Percentiles rank a stretch among this genome's conserved stretches.
Conservation (phyloP, 768 basidiomycete genomes). For the Leccinum rimulosum region DNA sequence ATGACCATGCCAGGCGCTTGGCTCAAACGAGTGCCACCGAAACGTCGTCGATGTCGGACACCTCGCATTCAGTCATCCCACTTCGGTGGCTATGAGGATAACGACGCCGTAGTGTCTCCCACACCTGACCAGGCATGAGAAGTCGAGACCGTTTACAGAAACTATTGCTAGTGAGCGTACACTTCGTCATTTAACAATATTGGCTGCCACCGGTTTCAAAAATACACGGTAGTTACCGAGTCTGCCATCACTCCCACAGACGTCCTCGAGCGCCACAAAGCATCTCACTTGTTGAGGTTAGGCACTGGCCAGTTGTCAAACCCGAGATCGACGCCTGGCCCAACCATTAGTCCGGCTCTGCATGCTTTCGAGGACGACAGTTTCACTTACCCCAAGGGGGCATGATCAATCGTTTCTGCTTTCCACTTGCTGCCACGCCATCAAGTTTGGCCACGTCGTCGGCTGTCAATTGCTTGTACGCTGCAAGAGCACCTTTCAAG, state of each 20-base stretch:
- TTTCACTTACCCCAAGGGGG: slow-evolving; percentile 65
- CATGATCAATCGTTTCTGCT: slow-evolving; percentile 67
- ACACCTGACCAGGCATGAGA: neutral
- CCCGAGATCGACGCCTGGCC: slow-evolving; percentile 59
- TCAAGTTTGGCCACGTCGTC: slow-evolving; percentile 58
- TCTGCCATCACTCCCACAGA: neutral
- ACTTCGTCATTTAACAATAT: neutral
- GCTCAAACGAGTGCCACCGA: slow-evolving; percentile 3
- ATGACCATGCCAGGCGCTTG: neutral
- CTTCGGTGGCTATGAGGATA: neutral
- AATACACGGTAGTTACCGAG: neutral
- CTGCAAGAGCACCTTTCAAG: slow-evolving; percentile 48
- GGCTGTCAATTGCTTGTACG: slow-evolving; percentile 43
- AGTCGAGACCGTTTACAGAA: neutral
- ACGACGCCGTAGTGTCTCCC: neutral
- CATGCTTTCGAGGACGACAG: neutral
- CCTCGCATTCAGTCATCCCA: neutral
- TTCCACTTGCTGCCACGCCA: slow-evolving; percentile 52
- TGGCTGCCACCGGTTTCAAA: neutral
- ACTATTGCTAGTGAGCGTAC: neutral
- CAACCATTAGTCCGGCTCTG: slow-evolving; percentile 12
- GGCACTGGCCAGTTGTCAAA: slow-evolving; percentile 59
- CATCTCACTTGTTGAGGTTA: slow-evolving; percentile 5
- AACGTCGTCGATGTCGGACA: neutral
- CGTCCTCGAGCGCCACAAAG: neutral